A percentile compares a stretch with the other conserved stretches of the same genome.
These are phyloP conservation scores for Fusarium nanum DNA, from an alignment of 2,329 filamentous ascomycete species.

Conservation along the genomic window DNA sequence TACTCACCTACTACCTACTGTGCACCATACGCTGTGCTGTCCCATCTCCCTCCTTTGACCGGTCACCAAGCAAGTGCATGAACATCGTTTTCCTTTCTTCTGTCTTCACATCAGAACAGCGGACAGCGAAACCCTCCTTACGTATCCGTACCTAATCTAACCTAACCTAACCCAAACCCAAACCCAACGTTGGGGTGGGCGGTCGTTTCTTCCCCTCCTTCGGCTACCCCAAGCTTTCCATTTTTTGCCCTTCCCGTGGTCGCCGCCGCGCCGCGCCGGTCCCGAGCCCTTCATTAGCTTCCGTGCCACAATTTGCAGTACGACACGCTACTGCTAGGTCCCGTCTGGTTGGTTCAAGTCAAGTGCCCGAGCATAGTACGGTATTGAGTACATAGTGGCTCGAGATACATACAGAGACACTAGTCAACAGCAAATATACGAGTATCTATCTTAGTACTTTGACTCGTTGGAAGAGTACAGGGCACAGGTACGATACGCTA, in stretches of 20 bases:
- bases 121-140: slow-evolving; percentile 29
- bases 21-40: slow-evolving; percentile 33
- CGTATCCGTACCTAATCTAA: not conserved
- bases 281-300: slow-evolving; percentile 42
- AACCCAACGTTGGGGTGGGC: slow-evolving; percentile 2
- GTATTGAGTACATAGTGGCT: slow-evolving; percentile 35
- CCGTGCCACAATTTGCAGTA: slow-evolving; percentile 39
- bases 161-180: not conserved
- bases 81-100: slow-evolving; percentile 44
- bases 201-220: slow-evolving; percentile 15
- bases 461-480: slow-evolving; percentile 17
- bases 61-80: slow-evolving; percentile 18
- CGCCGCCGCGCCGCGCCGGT: slow-evolving; percentile 43
- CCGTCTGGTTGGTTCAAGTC: slow-evolving; percentile 44
- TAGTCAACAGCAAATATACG: slow-evolving; percentile 33
- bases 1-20: slow-evolving; percentile 1
- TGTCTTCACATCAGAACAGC: slow-evolving; percentile 38
- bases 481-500: slow-evolving; percentile 6
- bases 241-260: slow-evolving; percentile 40
- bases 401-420: slow-evolving; percentile 22
- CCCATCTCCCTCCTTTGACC: slow-evolving; percentile 24
- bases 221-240: slow-evolving; percentile 39
- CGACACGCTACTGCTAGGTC: slow-evolving; percentile 42
- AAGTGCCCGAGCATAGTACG: slow-evolving; percentile 30
- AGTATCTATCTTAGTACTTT: slow-evolving; percentile 6